These are phyloP conservation scores for Phoma sp. DNA, from an alignment of 2,329 filamentous ascomycete genomes.

Conservation along the genomic window DNA sequence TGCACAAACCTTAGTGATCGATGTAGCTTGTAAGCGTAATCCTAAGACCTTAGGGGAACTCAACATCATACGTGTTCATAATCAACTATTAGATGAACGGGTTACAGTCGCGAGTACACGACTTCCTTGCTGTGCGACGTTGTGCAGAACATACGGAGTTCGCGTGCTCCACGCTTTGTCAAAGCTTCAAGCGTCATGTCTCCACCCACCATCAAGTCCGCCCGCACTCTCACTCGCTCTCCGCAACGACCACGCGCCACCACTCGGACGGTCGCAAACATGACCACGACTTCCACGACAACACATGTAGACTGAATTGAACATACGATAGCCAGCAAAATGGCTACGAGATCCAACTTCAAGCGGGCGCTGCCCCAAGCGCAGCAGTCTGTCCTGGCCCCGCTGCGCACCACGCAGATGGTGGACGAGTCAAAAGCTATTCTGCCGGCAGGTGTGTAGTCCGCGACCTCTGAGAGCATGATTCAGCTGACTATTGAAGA, in stretches of 20 bases:
- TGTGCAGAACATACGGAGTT: conserved; percentile 16
- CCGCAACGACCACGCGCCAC: conserved; percentile 8
- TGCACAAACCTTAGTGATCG: background rate
- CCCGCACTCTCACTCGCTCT: conserved; percentile 14
- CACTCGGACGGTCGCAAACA: conserved; percentile 7
- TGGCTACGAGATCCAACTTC: conserved; percentile 57
- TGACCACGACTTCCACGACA: background rate
- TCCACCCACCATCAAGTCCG: conserved; percentile 20
- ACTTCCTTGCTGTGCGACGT: background rate
- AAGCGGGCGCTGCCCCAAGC: conserved; percentile 52
- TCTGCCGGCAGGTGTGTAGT: conserved; percentile 76
- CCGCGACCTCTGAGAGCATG: background rate
- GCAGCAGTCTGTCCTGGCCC: conserved; percentile 67
- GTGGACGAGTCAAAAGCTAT: conserved; percentile 77
- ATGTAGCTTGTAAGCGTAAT: no score
- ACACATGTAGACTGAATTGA: conserved; percentile 8
- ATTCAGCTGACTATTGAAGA: conserved; percentile 59
- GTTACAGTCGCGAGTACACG: background rate
- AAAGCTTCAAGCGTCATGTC: conserved; percentile 20
- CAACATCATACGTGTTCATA: background rate
- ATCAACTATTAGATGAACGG: background rate
- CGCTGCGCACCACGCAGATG: conserved; percentile 82
- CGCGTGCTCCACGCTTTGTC: conserved; percentile 20
- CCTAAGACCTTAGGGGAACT: no score
- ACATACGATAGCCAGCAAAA: conserved; percentile 16